Evolutionary conservation across 1,284 basidiomycete genomes (phyloP).

Genomic region (Cystobasidium slooffiae): DNA sequence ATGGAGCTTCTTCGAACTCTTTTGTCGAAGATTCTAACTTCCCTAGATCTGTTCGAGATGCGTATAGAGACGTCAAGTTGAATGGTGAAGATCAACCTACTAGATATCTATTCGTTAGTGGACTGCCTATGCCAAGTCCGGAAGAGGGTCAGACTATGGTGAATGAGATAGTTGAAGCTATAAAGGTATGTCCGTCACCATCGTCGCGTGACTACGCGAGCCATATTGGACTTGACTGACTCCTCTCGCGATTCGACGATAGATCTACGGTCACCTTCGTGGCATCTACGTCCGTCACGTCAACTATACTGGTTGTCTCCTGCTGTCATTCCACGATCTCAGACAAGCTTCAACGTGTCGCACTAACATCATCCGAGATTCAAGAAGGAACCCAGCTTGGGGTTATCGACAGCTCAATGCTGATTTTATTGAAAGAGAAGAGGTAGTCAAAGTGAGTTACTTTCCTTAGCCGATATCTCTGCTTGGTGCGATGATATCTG

Average conservation of each 20-base stretch:
- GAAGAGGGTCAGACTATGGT: constrained; percentile 2
- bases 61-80: not conserved
- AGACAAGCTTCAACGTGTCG: constrained; percentile 13
- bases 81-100: constrained; percentile 7
- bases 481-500: not conserved
- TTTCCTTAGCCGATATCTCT: not conserved
- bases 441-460: constrained; percentile 29
- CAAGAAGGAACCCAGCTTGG: constrained; percentile 25
- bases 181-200: constrained; percentile 28
- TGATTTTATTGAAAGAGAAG: constrained; percentile 17
- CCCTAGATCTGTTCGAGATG: constrained; percentile 1
- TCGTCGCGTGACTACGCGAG: too few species aligned
- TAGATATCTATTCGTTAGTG: constrained; percentile 28
- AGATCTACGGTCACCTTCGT: constrained; percentile 33
- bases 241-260: too few species aligned
- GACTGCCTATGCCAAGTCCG: not conserved
- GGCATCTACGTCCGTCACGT: constrained; percentile 38
- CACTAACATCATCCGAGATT: constrained; percentile 8
- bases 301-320: not conserved
- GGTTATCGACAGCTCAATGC: constrained; percentile 16
- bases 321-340: constrained; percentile 34
- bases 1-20: not conserved
- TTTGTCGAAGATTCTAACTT: not conserved
- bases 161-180: constrained; percentile 18
- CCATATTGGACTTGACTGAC: too few species aligned